These are phyloP conservation scores for Candida berthetii DNA, from an alignment of 805 yeast genomes.

Conservation along the genomic window DNA sequence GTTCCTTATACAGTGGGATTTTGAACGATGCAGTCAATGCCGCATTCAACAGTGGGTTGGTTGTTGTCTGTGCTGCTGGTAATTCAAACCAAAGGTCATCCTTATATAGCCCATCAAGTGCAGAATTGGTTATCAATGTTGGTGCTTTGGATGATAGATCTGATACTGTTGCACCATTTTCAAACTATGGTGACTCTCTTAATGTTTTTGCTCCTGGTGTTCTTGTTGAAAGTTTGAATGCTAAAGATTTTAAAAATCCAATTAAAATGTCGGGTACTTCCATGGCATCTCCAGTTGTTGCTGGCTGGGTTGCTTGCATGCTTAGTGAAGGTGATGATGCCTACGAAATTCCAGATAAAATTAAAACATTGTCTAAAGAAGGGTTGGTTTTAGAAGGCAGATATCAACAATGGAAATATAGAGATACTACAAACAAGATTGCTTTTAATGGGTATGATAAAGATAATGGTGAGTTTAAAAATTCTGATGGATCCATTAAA, in stretches of 20 bases:
- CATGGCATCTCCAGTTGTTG: constrained; percentile 70
- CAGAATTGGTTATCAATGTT: constrained; percentile 63
- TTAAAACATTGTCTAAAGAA: constrained; percentile 39
- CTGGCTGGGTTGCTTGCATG: constrained; percentile 57
- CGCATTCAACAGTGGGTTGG: constrained; percentile 63
- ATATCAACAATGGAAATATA: constrained; percentile 21
- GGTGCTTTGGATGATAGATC: constrained; percentile 79
- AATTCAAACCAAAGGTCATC: constrained; percentile 75
- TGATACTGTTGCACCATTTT: constrained; percentile 67
- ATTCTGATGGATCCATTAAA: constrained; percentile 3
- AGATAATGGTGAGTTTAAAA: constrained; percentile 18
- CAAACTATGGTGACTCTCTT: constrained; percentile 87
- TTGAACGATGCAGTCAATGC: constrained; percentile 73
- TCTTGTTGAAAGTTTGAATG: constrained; percentile 48
- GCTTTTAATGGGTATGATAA: constrained; percentile 25
- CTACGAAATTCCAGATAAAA: constrained; percentile 29
- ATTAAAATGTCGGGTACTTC: constrained; percentile 62
- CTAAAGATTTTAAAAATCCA: constrained; percentile 15
- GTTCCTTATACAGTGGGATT: constrained; percentile 57
- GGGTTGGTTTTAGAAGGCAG: constrained; percentile 20
- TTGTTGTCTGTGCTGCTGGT: constrained; percentile 82
- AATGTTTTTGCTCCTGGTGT: constrained; percentile 82
- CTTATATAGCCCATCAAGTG: constrained; percentile 76
- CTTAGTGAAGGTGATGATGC: constrained; percentile 44
- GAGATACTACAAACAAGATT: constrained; percentile 53